Conservation (phyloP, 139 green algal species). For the Picochlorum costavermella region DNA sequence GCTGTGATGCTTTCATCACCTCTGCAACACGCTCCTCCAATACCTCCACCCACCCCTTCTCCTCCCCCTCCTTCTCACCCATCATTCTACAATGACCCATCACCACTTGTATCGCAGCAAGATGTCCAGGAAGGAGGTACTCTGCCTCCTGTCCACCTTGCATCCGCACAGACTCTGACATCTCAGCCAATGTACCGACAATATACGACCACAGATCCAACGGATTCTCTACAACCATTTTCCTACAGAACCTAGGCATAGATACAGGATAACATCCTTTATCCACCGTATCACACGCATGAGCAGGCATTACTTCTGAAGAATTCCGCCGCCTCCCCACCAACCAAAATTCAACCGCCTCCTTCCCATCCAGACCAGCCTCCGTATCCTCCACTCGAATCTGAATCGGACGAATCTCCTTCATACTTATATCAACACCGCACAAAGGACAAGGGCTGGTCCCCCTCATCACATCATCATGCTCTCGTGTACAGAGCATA, state of each 20-base stretch:
- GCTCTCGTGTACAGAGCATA: conserved; percentile 33
- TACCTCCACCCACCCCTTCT: too few relatives aligned
- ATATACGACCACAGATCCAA: background rate
- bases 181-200: background rate
- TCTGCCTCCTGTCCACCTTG: background rate
- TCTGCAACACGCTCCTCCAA: too few relatives aligned
- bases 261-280: background rate
- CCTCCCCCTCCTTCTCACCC: too few relatives aligned
- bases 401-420: background rate
- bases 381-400: background rate
- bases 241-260: background rate
- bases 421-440: background rate
- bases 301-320: background rate
- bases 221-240: background rate
- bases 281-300: background rate
- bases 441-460: conserved; percentile 37
- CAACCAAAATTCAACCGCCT: too few relatives aligned
- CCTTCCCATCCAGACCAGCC: background rate
- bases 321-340: too few relatives aligned
- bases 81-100: too few relatives aligned
- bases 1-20: too few relatives aligned
- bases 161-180: background rate
- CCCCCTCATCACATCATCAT: conserved; percentile 35
- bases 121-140: background rate
- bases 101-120: background rate